These are phyloP conservation scores for Hirschfeldia incana DNA, from an alignment of 345 rosid genomes.

Conservation along the genomic window DNA sequence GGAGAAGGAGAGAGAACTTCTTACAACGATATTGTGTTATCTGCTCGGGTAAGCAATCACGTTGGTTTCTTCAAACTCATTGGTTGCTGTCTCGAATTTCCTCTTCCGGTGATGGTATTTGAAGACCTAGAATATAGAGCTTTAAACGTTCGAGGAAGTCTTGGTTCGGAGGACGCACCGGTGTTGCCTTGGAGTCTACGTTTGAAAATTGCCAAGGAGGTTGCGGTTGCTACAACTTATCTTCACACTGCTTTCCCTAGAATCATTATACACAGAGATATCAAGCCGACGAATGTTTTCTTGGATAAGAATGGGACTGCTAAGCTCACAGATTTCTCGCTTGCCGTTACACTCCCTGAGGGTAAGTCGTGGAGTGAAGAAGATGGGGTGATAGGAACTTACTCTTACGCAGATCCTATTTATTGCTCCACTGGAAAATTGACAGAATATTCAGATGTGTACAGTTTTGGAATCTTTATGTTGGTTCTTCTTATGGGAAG, in stretches of 20 bases:
- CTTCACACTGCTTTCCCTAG: neutral
- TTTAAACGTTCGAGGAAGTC: neutral
- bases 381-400: neutral
- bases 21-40: neutral
- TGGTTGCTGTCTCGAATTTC: neutral
- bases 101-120: neutral
- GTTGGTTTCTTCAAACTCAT: neutral
- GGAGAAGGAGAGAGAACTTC: neutral
- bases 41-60: neutral
- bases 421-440: neutral
- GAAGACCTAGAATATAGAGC: neutral
- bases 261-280: neutral
- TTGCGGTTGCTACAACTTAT: neutral
- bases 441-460: neutral
- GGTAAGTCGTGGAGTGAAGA: neutral
- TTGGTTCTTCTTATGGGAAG: neutral
- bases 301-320: neutral
- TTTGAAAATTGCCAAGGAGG: neutral
- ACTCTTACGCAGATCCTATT: neutral
- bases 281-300: too few species aligned
- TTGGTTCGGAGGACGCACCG: neutral
- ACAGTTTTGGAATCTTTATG: neutral
- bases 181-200: neutral
- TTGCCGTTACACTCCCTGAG: neutral
- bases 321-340: neutral